Base-by-base conservation (phyloP, 2,329 filamentous ascomycete genomes). In the Fusarium nodosum region DNA sequence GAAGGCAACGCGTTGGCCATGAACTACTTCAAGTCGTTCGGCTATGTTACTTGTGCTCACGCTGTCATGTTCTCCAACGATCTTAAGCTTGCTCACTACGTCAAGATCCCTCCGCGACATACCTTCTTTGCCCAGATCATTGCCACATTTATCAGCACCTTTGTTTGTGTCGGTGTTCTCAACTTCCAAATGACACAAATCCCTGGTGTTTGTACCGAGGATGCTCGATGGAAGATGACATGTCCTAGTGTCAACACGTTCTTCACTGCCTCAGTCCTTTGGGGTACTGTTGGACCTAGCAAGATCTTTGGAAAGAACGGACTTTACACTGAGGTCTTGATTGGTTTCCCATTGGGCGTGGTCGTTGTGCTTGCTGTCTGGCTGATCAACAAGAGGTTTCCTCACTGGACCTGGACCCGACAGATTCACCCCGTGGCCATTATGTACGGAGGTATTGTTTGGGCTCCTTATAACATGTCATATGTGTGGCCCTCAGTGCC, bases 81-180 rank as follows among this genome's bases (percentile, higher is more conserved):
- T 66, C 74, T 83, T 36, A 85, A 85, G 74, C 81, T 85, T 16
- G 83, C 82, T 11, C 83, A 85, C 66, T 88, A 88, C 75, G 82
- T 87, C 78, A 88, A 88, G 79, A 87, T 90, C 20, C 87, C 88
- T 7, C 88, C 88, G 0, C 83, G 85, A 13, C 83, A 88, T 31
- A 86, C 87, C 5, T 90, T 90, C 69, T 77, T 81, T 24, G 87
- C 86, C 1, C 87, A 90, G 76, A 86, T 89, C 73, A 78, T 85
- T 12, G 86, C 87, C 34, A 89, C 86, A 4, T 78, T 88, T 22
- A 77, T 87, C 22, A 85, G 83, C 48, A 86, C 83, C 2, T 79
- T 87, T 46, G 81, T 86, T 42, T 84, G 82, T 64, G 82, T 83
- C 5, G 84, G 81, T 16, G 82, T 87, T 2, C 75, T 84, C 52